Evolutionary conservation across 177 flowering plant genomes (phyloP).

Genomic region (Vitis hybrid): DNA sequence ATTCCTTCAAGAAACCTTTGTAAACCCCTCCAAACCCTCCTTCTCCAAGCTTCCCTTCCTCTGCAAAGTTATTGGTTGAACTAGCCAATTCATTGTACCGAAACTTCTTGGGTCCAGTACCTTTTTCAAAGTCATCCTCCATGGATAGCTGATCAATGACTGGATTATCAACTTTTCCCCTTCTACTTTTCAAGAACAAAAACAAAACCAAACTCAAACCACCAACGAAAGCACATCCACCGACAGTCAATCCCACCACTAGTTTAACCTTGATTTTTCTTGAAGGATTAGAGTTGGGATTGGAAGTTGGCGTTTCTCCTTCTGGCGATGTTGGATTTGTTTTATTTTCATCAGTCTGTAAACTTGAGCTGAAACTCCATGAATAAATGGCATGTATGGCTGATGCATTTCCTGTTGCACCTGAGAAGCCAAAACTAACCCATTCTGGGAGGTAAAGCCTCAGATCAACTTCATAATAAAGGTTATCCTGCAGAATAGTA

Average conservation of each 20-base stretch:
- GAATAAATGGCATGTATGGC: slow-evolving; percentile 24
- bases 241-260: no score
- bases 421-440: slow-evolving; percentile 45
- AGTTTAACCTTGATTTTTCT: no score
- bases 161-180: background rate
- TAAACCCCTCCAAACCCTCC: no score
- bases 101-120: slow-evolving; percentile 31
- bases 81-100: slow-evolving; percentile 16
- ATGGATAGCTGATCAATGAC: background rate
- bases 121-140: slow-evolving; percentile 20
- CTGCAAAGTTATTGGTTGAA: slow-evolving; percentile 31
- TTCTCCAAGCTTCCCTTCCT: slow-evolving; percentile 29
- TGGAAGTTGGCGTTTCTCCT: no score
- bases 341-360: slow-evolving; percentile 2
- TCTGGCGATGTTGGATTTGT: no score
- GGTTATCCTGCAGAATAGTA: background rate
- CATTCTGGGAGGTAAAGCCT: slow-evolving; percentile 26
- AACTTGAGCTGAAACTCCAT: slow-evolving; percentile 45
- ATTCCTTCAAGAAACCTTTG: slow-evolving; percentile 17
- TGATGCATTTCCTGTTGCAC: slow-evolving; percentile 21
- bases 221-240: background rate
- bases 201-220: slow-evolving; percentile 6
- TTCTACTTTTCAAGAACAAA: slow-evolving; percentile 2
- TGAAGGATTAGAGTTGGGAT: background rate
- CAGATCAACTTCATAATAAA: slow-evolving; percentile 29